These are phyloP conservation scores for Mycena olivaceomarginata DNA, from an alignment of 768 basidiomycete species.

Conservation along the genomic window DNA sequence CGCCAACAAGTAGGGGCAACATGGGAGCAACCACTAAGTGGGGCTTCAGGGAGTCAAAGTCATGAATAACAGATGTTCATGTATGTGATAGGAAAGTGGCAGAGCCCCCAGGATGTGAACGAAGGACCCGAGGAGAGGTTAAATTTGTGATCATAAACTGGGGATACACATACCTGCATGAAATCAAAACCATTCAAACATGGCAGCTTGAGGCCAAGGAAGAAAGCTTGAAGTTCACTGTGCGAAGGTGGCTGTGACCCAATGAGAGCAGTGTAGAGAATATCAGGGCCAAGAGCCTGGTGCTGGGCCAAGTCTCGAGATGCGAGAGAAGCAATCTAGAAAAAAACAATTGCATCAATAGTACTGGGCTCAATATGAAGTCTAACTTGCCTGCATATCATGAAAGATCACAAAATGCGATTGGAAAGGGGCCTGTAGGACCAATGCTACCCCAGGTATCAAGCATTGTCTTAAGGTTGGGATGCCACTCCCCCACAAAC, in stretches of 20 bases:
- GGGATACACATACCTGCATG: not conserved
- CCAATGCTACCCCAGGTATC: not conserved
- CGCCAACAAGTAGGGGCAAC: not conserved
- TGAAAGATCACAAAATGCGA: not conserved
- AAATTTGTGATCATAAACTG: not conserved
- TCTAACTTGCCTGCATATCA: conserved; percentile 7
- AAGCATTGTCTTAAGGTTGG: conserved; percentile 8
- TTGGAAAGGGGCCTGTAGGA: not conserved
- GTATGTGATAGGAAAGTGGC: not conserved
- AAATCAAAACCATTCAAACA: no score
- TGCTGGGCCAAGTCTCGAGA: no score
- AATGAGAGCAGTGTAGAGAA: no score
- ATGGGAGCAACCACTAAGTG: not conserved
- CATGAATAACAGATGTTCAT: conserved; percentile 10
- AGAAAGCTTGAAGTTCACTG: no score
- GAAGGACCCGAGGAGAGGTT: not conserved
- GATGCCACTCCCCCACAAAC: conserved; percentile 35
- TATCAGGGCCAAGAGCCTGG: no score
- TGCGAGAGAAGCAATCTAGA: no score
- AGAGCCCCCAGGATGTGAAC: conserved; percentile 12
- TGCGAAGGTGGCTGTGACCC: no score
- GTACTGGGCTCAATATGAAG: not conserved
- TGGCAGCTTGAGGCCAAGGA: no score
- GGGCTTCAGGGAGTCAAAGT: not conserved
- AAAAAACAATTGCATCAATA: not conserved